Base-by-base conservation (phyloP, 352 stramenopile genomes). In the Discostella stelligera region DNA sequence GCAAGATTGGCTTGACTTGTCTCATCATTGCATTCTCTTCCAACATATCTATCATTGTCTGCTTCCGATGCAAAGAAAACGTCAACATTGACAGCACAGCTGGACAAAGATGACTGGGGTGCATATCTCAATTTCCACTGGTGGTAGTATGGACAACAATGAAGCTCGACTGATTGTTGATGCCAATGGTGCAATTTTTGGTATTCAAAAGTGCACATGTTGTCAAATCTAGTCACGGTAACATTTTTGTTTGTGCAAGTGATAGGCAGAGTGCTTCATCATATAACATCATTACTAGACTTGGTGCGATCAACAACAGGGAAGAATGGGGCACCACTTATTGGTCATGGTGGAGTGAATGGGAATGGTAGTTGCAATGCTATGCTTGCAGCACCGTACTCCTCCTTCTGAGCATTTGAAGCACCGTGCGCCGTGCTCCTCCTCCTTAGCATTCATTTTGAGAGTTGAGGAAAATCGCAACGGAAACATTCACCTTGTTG, bases 331-430 rank as follows among this genome's bases (percentile, higher is more conserved):
- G 68, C 48, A 56, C 82, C 49, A 44, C 66, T 80, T 3, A 77
- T 90, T 10, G 84, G 90, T 67, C 56, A 90, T n/a, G 80, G 82
- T 66, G 84, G 86, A 37, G 82, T 90, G 14, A 92, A 92, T 44
- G 86, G 84, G 14, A 92, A 92, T 44, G 86, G 84, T 54, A 90
- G 81, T 66, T 90, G 77, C 65, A 82, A 92, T 74, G 75, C 90
- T n/a, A 30, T 59, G 10, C 66, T 86, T 46, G 48, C 79, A 41
- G 49, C 37, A 16, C n/a, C 16, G 23, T 23, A 0, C 53, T 20
- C 25, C 39, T 37, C 53, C 37, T 44, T 8, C 37, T 8, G 11
- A 14, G 2, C 7, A 14, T 44, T 44, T n/a, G n/a, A n/a, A n/a
- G n/a, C n/a, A n/a, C n/a, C n/a, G n/a, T n/a, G 50, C 50, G 1